These are phyloP conservation scores for Nannochloris sp. DNA, from an alignment of 139 green algal species.

Conservation along the genomic window DNA sequence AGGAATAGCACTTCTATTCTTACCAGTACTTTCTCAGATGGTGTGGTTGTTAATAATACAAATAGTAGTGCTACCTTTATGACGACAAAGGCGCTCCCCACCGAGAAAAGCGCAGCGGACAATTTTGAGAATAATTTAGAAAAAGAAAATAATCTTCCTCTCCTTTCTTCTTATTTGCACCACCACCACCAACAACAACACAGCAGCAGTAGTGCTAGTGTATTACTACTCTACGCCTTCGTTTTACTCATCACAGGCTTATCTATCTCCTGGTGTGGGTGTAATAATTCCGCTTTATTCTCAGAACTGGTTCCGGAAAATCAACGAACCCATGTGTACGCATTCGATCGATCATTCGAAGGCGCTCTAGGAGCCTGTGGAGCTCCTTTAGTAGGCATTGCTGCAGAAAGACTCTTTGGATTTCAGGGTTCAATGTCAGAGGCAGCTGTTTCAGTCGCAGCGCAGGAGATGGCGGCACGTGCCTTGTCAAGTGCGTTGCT, in stretches of 20 bases:
- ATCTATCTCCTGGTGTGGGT: constrained; percentile 53
- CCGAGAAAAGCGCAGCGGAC: too few species aligned
- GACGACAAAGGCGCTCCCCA: too few species aligned
- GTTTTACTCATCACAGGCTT: constrained; percentile 58
- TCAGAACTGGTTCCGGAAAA: constrained; percentile 74
- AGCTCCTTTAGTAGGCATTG: constrained; percentile 53
- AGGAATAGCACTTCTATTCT: too few species aligned
- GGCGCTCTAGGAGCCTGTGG: constrained; percentile 46
- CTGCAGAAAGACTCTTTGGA: constrained; percentile 57
- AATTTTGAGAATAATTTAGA: too few species aligned
- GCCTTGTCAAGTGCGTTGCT: constrained; percentile 53
- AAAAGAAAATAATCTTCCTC: too few species aligned
- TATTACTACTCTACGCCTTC: constrained; percentile 26
- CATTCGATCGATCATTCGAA: constrained; percentile 73
- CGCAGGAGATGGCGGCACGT: neutral
- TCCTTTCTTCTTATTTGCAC: too few species aligned
- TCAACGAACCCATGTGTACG: constrained; percentile 63
- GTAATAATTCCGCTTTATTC: constrained; percentile 78
- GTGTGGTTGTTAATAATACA: too few species aligned
- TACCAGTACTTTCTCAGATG: too few species aligned
- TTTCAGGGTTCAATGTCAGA: constrained; percentile 35
- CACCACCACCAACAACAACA: too few species aligned
- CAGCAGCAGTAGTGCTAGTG: neutral
- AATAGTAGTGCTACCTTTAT: too few species aligned
- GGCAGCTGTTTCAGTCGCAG: neutral